Percentiles rank a stretch among this genome's conserved stretches.
phyloP scores from a whole-genome alignment of 73 alveolate species.

The Halteria grandinella region DNA sequence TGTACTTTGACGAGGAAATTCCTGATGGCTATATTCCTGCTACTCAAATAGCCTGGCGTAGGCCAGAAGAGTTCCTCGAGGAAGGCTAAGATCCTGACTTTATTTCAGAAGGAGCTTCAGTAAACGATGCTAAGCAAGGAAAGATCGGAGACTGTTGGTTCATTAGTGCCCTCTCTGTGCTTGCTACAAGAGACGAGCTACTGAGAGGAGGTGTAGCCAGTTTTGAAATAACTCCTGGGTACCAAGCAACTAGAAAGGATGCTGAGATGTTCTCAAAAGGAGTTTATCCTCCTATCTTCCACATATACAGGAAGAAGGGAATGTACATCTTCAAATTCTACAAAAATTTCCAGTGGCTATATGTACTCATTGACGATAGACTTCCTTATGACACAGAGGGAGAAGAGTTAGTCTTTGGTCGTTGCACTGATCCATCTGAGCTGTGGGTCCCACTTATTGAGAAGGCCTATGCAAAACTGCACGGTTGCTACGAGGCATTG shows the following conservation, averaged over 20 bases:
- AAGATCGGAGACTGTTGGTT: constrained; percentile 99
- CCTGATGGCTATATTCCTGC: constrained; percentile 87
- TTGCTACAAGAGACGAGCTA: constrained; percentile 95
- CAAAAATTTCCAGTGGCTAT: constrained; percentile 89
- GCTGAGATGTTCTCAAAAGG: constrained; percentile 85
- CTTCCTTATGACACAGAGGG: constrained; percentile 78
- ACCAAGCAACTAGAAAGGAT: constrained; percentile 69
- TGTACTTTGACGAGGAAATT: constrained; percentile 80
- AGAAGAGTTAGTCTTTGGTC: constrained; percentile 83
- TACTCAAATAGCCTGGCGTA: constrained; percentile 88
- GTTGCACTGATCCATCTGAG: constrained; percentile 86
- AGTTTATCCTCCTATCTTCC: constrained; percentile 98
- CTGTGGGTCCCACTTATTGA: constrained; percentile 98
- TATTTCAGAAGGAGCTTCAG: constrained; percentile 85
- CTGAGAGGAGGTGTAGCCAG: constrained; percentile 81
- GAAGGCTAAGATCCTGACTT: constrained; percentile 47
- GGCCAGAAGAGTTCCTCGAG: constrained; percentile 82
- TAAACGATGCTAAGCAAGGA: constrained; percentile 97
- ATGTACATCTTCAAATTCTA: constrained; percentile 94
- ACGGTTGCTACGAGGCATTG: constrained; percentile 90
- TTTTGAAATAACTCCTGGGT: constrained; percentile 67
- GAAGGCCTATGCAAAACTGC: constrained; percentile 98
- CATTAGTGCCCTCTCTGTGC: constrained; percentile 97
- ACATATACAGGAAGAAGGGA: constrained; percentile 87
- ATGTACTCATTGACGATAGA: constrained; percentile 94